Base-by-base conservation (phyloP, 2,329 filamentous ascomycete species). In the Leptographium radiaticola region DNA sequence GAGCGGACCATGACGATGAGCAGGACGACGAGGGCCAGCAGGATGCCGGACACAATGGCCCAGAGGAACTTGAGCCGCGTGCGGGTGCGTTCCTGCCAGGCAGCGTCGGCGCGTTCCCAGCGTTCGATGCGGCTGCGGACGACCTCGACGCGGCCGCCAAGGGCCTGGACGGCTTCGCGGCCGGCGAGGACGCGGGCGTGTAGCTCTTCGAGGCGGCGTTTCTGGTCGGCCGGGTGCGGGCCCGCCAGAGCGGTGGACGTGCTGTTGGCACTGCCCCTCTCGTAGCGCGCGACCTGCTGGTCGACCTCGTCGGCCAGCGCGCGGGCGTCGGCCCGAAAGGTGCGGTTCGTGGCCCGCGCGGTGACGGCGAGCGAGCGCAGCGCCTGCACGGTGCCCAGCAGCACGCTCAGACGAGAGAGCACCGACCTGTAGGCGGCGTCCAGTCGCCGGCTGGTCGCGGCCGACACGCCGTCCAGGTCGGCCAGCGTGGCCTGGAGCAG, bases 371-470 rank as follows among this genome's bases (percentile, higher is more conserved):
- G 73, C 59, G 85, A 80, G 62, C 81, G 82, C 33, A 91, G 70
- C 2, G 76, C 76, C 7, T 72, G 66, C 42, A 89, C 77, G 1
- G 81, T 87, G 59, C 72, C 76, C 53, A 84, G 82, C 40, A 90
- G 70, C 1, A 74, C 66, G 50, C 75, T 76, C 49, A 86, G 74
- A 62, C 84, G 87, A 63, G 87, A 82, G 34, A 89, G 72, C 11
- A 89, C 77, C 0, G 80, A 78, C 59, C 86, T 86, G 68, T 89
- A 90, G 4, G 83, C 83, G 55, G 85, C 79, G 64, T 90, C 86
- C 44, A 91, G 77, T 38, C 77, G 77, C 56, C 76, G 74, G 16
- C 82, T 86, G 30, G 82, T 80, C 25, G 73, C 68, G 53, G 80
- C 74, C 25, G 84, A 84, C 56, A 58, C 20, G 4, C 38, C 31